phyloP scores from a whole-genome alignment of 768 basidiomycete species.

The Psilocybe cyanescens region DNA sequence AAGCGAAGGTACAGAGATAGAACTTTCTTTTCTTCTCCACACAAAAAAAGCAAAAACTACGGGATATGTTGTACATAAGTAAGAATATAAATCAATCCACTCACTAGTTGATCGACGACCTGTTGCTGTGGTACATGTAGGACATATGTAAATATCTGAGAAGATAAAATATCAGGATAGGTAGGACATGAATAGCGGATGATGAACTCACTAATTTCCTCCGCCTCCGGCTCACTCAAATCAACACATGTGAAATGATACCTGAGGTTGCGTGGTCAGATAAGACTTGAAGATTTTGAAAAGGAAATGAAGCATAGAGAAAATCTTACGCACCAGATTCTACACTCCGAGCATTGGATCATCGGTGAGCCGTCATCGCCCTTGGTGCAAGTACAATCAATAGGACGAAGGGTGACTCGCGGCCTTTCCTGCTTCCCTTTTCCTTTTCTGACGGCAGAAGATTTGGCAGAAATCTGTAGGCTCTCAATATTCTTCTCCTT shows the following conservation, averaged over 20 bases:
- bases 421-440: constrained; percentile 25
- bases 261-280: constrained; percentile 44
- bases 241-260: constrained; percentile 83
- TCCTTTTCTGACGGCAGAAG: constrained; percentile 14
- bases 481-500: constrained; percentile 12
- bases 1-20: constrained; percentile 20
- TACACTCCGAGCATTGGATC: constrained; percentile 75
- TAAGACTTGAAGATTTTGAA: neutral
- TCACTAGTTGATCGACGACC: constrained; percentile 77
- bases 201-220: constrained; percentile 72
- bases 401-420: constrained; percentile 24
- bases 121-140: constrained; percentile 59
- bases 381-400: constrained; percentile 66
- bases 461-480: constrained; percentile 3
- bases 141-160: constrained; percentile 61
- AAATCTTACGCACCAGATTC: constrained; percentile 59
- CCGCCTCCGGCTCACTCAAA: constrained; percentile 64
- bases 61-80: constrained; percentile 33
- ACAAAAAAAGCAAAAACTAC: constrained; percentile 32
- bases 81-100: constrained; percentile 43
- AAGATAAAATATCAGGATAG: constrained; percentile 14
- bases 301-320: neutral
- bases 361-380: constrained; percentile 82
- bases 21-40: constrained; percentile 31
- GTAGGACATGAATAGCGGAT: neutral